A percentile compares a stretch with the other conserved stretches of the same genome.
phyloP scores from a whole-genome alignment of 768 basidiomycete species.

The Coprinellus aureogranulatus region DNA sequence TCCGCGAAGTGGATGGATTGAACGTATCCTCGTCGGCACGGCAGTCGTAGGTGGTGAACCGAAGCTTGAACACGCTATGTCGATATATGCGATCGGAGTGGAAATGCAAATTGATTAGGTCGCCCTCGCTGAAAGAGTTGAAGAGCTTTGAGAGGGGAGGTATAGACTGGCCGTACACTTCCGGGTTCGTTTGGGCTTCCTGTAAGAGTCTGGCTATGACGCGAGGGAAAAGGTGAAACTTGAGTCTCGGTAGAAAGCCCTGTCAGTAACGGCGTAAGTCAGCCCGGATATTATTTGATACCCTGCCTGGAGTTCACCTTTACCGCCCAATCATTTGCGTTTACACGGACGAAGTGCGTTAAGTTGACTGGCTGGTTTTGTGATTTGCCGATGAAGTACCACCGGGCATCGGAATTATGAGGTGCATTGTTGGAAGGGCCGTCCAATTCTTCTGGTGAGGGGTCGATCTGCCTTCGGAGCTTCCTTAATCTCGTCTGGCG shows the following conservation, averaged over 20 bases:
- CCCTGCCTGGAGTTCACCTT: neutral
- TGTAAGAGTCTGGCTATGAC: neutral
- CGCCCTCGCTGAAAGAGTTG: neutral
- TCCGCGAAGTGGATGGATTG: conserved; percentile 6
- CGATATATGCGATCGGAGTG: conserved; percentile 7
- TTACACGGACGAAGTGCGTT: neutral
- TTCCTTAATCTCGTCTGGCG: neutral
- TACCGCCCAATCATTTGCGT: neutral
- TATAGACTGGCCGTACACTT: neutral
- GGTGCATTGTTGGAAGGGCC: too few species aligned
- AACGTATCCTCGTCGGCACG: conserved; percentile 14
- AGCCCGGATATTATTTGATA: neutral
- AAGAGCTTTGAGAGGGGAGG: neutral
- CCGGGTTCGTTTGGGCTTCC: neutral
- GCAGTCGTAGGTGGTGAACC: conserved; percentile 18
- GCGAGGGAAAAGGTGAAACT: neutral
- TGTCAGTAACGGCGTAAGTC: neutral
- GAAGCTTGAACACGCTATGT: conserved; percentile 10
- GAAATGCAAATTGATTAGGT: too few species aligned
- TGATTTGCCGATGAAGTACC: conserved; percentile 3
- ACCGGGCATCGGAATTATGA: neutral
- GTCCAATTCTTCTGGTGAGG: neutral
- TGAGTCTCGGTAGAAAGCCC: neutral
- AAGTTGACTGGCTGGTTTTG: neutral
- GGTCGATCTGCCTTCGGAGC: neutral